Percentiles rank a stretch among this genome's conserved stretches.
Conservation (phyloP, 163 green algal species). For the Scenedesmus sp. region DNA sequence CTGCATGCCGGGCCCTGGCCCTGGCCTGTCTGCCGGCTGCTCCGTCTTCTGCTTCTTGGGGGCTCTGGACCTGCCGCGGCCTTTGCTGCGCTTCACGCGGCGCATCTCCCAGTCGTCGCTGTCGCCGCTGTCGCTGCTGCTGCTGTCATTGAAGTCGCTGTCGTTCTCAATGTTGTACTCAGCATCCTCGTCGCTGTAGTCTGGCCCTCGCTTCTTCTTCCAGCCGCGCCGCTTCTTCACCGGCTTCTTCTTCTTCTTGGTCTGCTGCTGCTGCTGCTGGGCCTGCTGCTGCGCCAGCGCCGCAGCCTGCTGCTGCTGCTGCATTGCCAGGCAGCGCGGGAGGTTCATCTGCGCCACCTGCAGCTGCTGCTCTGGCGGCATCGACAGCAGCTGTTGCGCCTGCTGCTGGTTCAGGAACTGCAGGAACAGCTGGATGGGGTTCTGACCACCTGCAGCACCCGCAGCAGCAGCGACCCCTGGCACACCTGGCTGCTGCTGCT, state of each 20-base stretch:
- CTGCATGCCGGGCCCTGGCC: too few species aligned
- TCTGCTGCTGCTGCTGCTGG: slow-evolving; percentile 7
- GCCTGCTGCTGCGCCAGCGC: slow-evolving; percentile 31
- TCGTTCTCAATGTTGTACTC: slow-evolving; percentile 42
- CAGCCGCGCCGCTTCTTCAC: slow-evolving; percentile 50
- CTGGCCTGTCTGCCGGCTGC: background rate
- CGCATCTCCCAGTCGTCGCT: slow-evolving; percentile 45
- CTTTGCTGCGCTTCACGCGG: slow-evolving; percentile 2
- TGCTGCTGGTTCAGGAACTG: background rate
- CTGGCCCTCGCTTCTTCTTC: slow-evolving; percentile 49
- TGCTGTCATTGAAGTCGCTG: slow-evolving; percentile 1
- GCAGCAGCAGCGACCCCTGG: too few species aligned
- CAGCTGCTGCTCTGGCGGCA: background rate
- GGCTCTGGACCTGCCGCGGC: background rate
- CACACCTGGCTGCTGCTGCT: background rate
- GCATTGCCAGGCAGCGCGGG: background rate
- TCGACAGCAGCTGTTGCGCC: slow-evolving; percentile 5
- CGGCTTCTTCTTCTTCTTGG: slow-evolving; percentile 23
- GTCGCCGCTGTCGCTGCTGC: background rate
- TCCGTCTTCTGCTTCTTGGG: slow-evolving; percentile 13
- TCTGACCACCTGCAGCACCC: background rate
- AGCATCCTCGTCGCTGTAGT: slow-evolving; percentile 47
- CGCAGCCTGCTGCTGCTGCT: slow-evolving; percentile 21
- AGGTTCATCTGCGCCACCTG: slow-evolving; percentile 4
- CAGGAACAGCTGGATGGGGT: background rate